phyloP scores from a whole-genome alignment of 345 rosid species.

The Pugionium cornutum region DNA sequence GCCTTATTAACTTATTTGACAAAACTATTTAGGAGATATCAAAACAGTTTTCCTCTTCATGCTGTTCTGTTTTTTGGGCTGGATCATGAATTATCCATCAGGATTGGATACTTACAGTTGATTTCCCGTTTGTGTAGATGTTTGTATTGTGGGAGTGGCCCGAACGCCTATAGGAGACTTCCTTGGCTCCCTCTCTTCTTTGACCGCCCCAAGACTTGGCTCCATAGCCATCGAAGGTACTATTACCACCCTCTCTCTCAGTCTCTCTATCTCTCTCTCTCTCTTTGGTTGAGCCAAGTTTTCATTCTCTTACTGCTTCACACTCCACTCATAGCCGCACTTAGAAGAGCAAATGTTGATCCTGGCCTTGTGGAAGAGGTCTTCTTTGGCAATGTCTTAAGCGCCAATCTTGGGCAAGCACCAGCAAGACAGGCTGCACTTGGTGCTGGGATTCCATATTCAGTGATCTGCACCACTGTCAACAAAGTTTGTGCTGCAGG shows the following conservation, averaged over 20 bases:
- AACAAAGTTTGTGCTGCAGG: constrained; percentile 96
- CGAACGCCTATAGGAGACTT: constrained; percentile 89
- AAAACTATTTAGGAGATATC: too few relatives aligned
- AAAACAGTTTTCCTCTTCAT: too few relatives aligned
- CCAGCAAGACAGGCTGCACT: constrained; percentile 98
- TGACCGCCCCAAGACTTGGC: constrained; percentile 81
- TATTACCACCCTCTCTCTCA: neutral
- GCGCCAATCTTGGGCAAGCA: constrained; percentile 96
- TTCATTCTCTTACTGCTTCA: constrained; percentile 18
- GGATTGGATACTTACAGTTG: constrained; percentile 9
- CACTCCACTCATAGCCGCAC: constrained; percentile 58
- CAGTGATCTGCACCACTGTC: constrained; percentile 84
- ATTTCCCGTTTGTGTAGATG: constrained; percentile 55
- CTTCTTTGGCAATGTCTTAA: constrained; percentile 88
- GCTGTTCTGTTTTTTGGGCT: neutral
- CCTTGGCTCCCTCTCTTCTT: constrained; percentile 80
- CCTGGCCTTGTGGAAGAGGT: constrained; percentile 93
- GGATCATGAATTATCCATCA: constrained; percentile 5
- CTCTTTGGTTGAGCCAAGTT: neutral
- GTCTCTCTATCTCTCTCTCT: neutral
- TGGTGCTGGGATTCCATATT: constrained; percentile 88
- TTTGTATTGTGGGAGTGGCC: constrained; percentile 91
- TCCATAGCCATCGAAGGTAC: constrained; percentile 74
- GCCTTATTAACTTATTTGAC: too few relatives aligned
- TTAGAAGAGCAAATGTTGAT: constrained; percentile 74